Base-by-base conservation (phyloP, 768 basidiomycete genomes). In the Ramaria rubella region DNA sequence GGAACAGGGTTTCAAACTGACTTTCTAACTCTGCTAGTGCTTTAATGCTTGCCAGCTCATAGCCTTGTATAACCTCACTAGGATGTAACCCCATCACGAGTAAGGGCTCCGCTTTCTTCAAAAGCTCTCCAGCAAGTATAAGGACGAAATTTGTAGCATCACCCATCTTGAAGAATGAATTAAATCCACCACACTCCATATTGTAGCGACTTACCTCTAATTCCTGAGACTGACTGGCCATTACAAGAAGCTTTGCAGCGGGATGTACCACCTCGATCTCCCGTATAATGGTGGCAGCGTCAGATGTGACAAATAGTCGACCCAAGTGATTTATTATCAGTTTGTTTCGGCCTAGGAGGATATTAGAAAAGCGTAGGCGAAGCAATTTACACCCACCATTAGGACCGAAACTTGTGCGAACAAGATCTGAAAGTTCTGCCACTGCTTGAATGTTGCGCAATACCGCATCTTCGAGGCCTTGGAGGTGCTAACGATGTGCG, bases 221-320 rank as follows among this genome's bases (percentile, higher is more conserved):
- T 69, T 97, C 96, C 69, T 98, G 96, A 12, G 95, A 90, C 66
- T 97, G 94, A 26, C 90, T 91, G 26, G 94, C 92, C 93, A 97
- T 96, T 14, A 97, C 95, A n/a, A 98, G 75, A n/a, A 99, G 77
- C 69, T 98, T 99, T 30, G 94, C 96, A 5, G 95, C 96, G 1
- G 96, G 96, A 71, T 99, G 96, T 15, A 98, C 93, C 56, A 99
- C 93, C 68, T 99, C 96, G 67, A 98, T 85, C 74, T 99, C 96
- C 61, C 87, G 81, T 66, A 99, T 93, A 72, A 99, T 98, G 58
- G 95, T 98, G 12, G 96, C 96, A 9, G 96, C 95, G 81, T 99
- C 95, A 46, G 93, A 95, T 31, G 96, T 99, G 59, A 98, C 94
- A 72, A 98, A 98, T 36, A 97, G 79, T 70, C 85, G 81, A 54